These are phyloP conservation scores for Solanum gandarillasii DNA, from an alignment of 257 asterid genomes.

Conservation along the genomic window DNA sequence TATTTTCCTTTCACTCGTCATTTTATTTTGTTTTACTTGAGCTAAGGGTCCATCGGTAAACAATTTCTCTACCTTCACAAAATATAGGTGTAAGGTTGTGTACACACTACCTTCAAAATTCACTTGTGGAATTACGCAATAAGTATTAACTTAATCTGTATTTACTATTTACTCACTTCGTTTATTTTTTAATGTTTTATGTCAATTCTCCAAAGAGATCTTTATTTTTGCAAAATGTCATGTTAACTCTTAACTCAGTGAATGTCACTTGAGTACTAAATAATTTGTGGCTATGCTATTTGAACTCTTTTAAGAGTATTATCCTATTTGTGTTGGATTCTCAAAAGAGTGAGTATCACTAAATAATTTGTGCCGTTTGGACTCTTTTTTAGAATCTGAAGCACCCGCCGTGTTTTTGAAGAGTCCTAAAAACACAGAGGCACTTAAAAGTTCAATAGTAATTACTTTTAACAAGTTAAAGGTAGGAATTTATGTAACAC, in stretches of 20 bases:
- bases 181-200: background rate
- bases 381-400: background rate
- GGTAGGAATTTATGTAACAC: background rate
- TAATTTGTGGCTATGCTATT: background rate
- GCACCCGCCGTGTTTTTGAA: background rate
- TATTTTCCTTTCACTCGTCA: too few relatives aligned
- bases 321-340: too few relatives aligned
- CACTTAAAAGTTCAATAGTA: background rate
- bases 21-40: background rate
- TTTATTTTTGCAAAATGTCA: background rate
- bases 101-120: background rate
- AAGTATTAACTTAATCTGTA: too few relatives aligned
- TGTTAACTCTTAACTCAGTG: too few relatives aligned
- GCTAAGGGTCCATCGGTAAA: background rate
- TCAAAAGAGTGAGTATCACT: too few relatives aligned
- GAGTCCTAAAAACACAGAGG: background rate
- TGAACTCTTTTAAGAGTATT: too few relatives aligned
- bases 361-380: too few relatives aligned
- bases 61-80: background rate
- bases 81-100: background rate
- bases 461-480: background rate
- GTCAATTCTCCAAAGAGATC: background rate
- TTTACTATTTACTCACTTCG: background rate
- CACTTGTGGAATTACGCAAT: background rate
- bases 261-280: background rate